These are phyloP conservation scores for Yamadazyma nakazawae DNA, from an alignment of 805 yeast genomes.

Conservation along the genomic window DNA sequence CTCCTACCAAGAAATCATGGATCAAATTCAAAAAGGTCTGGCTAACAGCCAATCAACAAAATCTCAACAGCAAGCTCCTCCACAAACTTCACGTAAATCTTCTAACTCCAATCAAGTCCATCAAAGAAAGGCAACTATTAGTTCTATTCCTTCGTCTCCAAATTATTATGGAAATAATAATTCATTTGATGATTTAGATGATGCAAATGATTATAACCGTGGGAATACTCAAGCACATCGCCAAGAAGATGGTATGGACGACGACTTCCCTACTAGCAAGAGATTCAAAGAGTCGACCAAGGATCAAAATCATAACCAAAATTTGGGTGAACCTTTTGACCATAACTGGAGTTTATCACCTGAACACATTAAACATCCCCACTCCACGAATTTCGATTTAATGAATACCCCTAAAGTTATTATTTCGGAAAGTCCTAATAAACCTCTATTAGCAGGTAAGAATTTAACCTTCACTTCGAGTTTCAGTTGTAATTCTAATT, in stretches of 20 bases:
- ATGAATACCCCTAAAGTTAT: constrained; percentile 21
- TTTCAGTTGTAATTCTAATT: constrained; percentile 61
- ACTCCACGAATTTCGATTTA: constrained; percentile 3
- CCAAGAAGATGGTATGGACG: neutral
- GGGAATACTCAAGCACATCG: neutral
- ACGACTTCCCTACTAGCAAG: neutral
- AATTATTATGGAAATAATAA: constrained; percentile 14
- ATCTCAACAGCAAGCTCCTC: neutral
- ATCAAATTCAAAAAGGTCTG: constrained; percentile 24
- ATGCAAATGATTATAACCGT: constrained; percentile 17
- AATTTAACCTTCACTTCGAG: constrained; percentile 57
- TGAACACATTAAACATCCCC: neutral
- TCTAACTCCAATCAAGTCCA: neutral
- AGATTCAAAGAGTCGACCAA: neutral
- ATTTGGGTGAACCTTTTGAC: constrained; percentile 11
- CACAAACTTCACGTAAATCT: neutral
- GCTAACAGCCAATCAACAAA: neutral
- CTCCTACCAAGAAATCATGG: constrained; percentile 43
- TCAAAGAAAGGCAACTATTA: constrained; percentile 15
- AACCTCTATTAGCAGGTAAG: constrained; percentile 39
- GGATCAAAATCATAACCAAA: neutral
- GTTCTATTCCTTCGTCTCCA: constrained; percentile 32
- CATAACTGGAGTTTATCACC: constrained; percentile 8
- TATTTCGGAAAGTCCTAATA: constrained; percentile 36
- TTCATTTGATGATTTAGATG: constrained; percentile 5